A percentile compares a stretch with the other conserved stretches of the same genome.
Evolutionary conservation across 768 basidiomycete species (phyloP).

Genomic region (Clavaria fumosa): DNA sequence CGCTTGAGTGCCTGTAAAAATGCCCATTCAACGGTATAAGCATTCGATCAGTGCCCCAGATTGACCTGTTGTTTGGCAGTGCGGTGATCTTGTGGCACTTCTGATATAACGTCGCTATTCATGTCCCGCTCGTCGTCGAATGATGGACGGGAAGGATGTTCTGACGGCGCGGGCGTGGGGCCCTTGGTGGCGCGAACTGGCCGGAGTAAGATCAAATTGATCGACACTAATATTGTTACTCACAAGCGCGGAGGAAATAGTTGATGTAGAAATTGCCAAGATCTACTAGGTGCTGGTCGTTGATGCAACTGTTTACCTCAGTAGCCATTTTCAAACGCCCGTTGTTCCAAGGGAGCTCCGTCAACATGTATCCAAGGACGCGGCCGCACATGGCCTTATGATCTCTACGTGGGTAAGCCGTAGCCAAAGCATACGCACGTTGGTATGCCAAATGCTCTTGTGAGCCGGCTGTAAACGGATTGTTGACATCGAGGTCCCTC

Average conservation of each 20-base stretch:
- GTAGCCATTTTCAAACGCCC: not conserved
- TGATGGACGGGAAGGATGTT: constrained; percentile 10
- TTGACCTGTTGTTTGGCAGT: constrained; percentile 8
- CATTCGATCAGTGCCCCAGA: not conserved
- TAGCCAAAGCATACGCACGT: constrained; percentile 2
- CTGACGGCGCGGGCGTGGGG: constrained; percentile 12
- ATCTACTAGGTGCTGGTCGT: not conserved
- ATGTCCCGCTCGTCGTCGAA: constrained; percentile 8
- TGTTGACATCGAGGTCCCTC: constrained; percentile 3
- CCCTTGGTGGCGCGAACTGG: constrained; percentile 9
- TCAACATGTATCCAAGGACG: not conserved
- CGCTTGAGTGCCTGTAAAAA: constrained; percentile 19
- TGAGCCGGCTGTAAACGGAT: constrained; percentile 3
- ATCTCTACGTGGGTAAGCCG: not conserved
- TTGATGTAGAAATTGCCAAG: not conserved
- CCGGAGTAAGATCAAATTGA: not conserved
- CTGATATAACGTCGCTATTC: constrained; percentile 4
- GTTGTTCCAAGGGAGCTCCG: not conserved
- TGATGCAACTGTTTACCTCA: not conserved
- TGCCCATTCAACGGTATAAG: constrained; percentile 1
- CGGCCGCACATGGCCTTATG: not conserved
- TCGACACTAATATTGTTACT: not conserved
- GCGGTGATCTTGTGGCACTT: constrained; percentile 7
- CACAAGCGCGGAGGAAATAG: not conserved
- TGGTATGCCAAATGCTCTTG: constrained; percentile 5